Base-by-base conservation (phyloP, 129 eudicot genomes). In the Kitagawia praeruptora region DNA sequence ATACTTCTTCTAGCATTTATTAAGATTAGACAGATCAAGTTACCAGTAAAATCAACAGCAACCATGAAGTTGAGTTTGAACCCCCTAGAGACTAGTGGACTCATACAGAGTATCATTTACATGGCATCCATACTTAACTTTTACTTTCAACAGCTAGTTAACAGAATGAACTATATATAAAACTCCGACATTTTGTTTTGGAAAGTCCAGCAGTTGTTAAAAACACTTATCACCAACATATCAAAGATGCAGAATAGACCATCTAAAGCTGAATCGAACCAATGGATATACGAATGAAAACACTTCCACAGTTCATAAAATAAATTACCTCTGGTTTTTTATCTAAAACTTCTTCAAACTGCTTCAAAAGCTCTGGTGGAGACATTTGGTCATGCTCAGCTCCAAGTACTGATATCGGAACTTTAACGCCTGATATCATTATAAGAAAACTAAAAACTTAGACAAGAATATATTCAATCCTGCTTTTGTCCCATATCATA, bases 281-380 rank as follows among this genome's bases (percentile, higher is more conserved):
- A 12, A 48, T 48, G 42, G 3, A 79, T 47, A 8, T 3, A 44
- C 2, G 10, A 25, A 15, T 75, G 64, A 12, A 28, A 56, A 28
- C 27, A 3, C 10, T 51, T 40, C 19, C 27, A 16, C n/a, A 3
- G 79, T 45, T 41, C 16, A 40, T 39, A 53, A 10, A 41, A 23
- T 16, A 66, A 63, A 25, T 45, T 84, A 92, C 93, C 89, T 90
- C 91, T 56, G 91, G 86, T 80, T 88, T 92, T 38, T 85, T 87
- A 76, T 90, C 79, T 70, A 92, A 85, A 21, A 87, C 84, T 67
- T 58, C 85, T 82, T 89, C 93, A 82, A 89, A 90, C 80, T 87
- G 81, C 75, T 89, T 90, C 80, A 93, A 58, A 21, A 90, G 81
- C 79, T 84, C 93, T 8, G 96, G 98, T 80, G 98, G 98, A 67